Evolutionary conservation across 228 moss, liverwort and hornwort species (phyloP), one percentile per base, ranked within the genome.

Genomic region (Sphagnum magellanicum): DNA sequence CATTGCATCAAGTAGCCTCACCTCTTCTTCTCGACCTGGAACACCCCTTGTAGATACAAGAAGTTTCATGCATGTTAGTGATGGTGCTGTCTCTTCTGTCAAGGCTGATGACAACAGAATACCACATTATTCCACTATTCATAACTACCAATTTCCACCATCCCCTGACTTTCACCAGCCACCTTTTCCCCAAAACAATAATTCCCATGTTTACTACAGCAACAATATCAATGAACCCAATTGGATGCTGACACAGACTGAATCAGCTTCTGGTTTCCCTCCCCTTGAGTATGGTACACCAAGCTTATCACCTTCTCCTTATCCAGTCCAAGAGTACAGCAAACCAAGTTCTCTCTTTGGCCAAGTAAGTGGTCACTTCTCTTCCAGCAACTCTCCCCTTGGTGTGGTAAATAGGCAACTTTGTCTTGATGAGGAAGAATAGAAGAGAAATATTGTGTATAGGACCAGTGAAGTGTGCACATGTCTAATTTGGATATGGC

Each of bases 101-200:
- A 70, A 67, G 50, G 62, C 65, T 48, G 14, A 46, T 48, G 32
- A 6, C 5, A 10, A 8, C 49, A 49, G 48, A 48, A 12, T 9
- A 49, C 64, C 50, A 50, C 48, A 14, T 48, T 5, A 10, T 64
- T 64, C 64, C 10, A 49, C 48, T 10, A 64, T 4, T 12, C 55
- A 8, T 3, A 2, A 55, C 55, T 12, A 8, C 13, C 64, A 64
- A 13, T 49, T 64, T 12, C 14, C 64, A 46, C 5, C 47, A 9
- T 48, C 48, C 48, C 48, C 14, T 64, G 48, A 14, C 48, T 64
- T 49, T 13, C 5, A 4, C 64, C 64, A 64, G 57, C 51, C 74
- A 51, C 72, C 69, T 70, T 71, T 74, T 67, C 74, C 79, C 66
- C 76, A 79, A 51, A 52, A 71, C 51, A 73, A 51, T 49, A 61